phyloP scores from a whole-genome alignment of 305 asterid species.

The Fraxinus baroniana region DNA sequence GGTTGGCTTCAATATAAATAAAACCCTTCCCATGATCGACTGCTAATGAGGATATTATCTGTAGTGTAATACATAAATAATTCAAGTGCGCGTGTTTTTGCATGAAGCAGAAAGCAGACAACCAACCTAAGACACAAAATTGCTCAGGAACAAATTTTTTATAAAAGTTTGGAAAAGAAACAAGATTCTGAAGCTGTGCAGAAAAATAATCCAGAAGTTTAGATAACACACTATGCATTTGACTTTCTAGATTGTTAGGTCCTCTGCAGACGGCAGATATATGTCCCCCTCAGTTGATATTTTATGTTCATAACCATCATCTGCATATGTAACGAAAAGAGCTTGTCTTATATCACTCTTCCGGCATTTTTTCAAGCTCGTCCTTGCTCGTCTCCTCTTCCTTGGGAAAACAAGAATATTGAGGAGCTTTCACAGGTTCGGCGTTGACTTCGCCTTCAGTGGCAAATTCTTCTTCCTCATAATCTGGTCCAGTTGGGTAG shows the following conservation, averaged over 20 bases:
- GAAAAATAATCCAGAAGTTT: constrained; percentile 7
- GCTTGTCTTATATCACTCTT: constrained; percentile 67
- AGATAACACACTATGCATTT: constrained; percentile 74
- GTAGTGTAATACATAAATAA: constrained; percentile 65
- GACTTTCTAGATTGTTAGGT: constrained; percentile 81
- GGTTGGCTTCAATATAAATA: constrained; percentile 75
- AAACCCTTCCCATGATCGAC: constrained; percentile 81
- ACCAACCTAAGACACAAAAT: constrained; percentile 58
- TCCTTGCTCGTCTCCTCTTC: constrained; percentile 79
- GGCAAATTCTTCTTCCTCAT: constrained; percentile 46
- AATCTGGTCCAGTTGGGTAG: constrained; percentile 28
- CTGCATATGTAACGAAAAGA: constrained; percentile 55
- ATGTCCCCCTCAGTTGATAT: constrained; percentile 34
- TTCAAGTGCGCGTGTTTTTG: constrained; percentile 67
- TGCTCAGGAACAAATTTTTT: constrained; percentile 20
- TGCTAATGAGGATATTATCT: constrained; percentile 76
- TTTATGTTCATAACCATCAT: constrained; percentile 58
- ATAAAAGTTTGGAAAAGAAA: constrained; percentile 4
- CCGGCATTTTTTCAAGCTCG: constrained; percentile 63
- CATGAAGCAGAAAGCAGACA: constrained; percentile 92
- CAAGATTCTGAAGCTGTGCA: neutral
- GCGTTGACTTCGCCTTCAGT: constrained; percentile 25
- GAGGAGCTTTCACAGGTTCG: constrained; percentile 44
- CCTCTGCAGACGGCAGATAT: constrained; percentile 49
- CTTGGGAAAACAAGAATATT: constrained; percentile 46